A percentile compares a stretch with the other conserved stretches of the same genome.
Evolutionary conservation across 768 basidiomycete genomes (phyloP).

Genomic region (Guyanaporus albipodus): DNA sequence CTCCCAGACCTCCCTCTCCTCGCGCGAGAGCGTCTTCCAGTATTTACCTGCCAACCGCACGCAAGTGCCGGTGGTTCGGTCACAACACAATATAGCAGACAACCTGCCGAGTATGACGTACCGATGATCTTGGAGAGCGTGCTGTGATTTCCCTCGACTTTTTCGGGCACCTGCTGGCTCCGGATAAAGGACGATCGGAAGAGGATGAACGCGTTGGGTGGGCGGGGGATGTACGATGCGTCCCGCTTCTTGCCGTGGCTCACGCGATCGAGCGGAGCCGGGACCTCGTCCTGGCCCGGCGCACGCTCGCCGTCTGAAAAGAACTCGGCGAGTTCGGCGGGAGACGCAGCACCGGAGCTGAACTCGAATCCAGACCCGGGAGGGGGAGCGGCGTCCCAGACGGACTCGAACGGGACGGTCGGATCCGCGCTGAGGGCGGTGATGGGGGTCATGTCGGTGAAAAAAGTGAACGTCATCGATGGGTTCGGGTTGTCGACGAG

Average conservation of each 20-base stretch:
- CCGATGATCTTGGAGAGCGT: constrained; percentile 81
- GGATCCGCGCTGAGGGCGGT: constrained; percentile 41
- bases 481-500: constrained; percentile 52
- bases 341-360: constrained; percentile 18
- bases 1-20: constrained; percentile 74
- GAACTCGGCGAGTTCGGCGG: constrained; percentile 17
- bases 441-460: constrained; percentile 54
- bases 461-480: constrained; percentile 60
- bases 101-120: too few species aligned
- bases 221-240: constrained; percentile 74
- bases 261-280: constrained; percentile 32
- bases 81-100: too few species aligned
- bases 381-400: too few species aligned
- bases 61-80: too few species aligned
- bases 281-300: constrained; percentile 21
- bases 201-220: constrained; percentile 83
- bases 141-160: constrained; percentile 78
- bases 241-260: constrained; percentile 63
- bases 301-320: too few species aligned
- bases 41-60: constrained; percentile 61
- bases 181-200: constrained; percentile 77
- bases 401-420: constrained; percentile 31
- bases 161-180: constrained; percentile 67
- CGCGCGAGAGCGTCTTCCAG: constrained; percentile 67
- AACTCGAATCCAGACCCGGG: too few species aligned